Evolutionary conservation across 1,284 basidiomycete genomes (phyloP).

Genomic region (Leccinum pallidistipes): DNA sequence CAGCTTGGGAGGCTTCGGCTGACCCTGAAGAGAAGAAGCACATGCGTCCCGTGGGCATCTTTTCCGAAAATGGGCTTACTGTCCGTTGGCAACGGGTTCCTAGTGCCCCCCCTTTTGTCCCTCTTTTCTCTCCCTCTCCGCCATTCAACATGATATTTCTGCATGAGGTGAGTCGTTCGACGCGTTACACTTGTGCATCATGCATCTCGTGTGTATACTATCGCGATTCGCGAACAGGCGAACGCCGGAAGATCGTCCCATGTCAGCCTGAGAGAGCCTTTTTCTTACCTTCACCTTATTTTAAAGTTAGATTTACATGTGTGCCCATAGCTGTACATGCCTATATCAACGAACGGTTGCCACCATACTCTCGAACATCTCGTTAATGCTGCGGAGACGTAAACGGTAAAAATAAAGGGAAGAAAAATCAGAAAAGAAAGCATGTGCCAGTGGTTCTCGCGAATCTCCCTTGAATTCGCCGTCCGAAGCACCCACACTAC

Average conservation of each 20-base stretch:
- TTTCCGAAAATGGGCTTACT: neutral
- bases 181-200: neutral
- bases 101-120: neutral
- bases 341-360: constrained; percentile 5
- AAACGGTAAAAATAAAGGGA: neutral
- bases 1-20: neutral
- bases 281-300: neutral
- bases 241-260: constrained; percentile 10
- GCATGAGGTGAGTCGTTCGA: neutral
- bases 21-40: neutral
- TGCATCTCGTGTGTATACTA: neutral
- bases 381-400: neutral
- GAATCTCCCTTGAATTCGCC: neutral
- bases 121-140: neutral
- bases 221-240: neutral
- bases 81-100: neutral
- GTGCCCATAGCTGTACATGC: neutral
- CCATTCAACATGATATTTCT: neutral
- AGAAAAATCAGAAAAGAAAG: neutral
- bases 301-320: neutral
- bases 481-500: neutral
- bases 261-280: neutral
- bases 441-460: neutral
- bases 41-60: neutral
- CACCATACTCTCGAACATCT: constrained; percentile 10